phyloP scores from a whole-genome alignment of 1,139 yeast genomes.

The Yarrowia galli region DNA sequence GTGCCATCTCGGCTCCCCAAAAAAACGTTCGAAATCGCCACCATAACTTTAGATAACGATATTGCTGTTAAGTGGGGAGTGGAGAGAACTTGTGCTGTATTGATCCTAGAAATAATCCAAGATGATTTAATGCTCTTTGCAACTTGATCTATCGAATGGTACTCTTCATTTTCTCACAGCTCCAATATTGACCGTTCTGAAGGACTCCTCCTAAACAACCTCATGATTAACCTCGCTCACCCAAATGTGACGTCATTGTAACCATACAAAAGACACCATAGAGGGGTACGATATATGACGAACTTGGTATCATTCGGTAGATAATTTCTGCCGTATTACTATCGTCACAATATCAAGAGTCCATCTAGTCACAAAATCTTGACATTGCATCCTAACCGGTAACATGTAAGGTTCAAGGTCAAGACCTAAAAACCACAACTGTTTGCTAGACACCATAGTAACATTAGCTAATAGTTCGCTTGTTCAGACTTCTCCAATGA shows the following conservation, averaged over 20 bases:
- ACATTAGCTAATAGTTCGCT: too few species aligned
- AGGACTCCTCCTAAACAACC: neutral
- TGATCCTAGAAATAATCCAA: neutral
- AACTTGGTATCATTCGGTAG: neutral
- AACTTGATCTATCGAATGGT: neutral
- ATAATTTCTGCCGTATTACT: neutral
- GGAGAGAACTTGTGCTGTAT: neutral
- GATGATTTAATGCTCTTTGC: neutral
- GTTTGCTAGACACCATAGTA: too few species aligned
- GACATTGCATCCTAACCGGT: too few species aligned
- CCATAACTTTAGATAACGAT: slow-evolving; percentile 30
- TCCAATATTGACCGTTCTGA: neutral
- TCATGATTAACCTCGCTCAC: neutral
- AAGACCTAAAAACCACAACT: too few species aligned
- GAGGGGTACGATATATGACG: neutral
- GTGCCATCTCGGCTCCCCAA: neutral
- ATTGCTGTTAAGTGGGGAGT: neutral
- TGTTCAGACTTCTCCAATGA: too few species aligned
- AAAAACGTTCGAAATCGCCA: neutral
- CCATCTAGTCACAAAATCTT: neutral
- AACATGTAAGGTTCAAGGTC: too few species aligned
- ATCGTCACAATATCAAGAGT: too few species aligned
- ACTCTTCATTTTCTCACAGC: neutral
- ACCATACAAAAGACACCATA: neutral
- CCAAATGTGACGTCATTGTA: neutral